These are phyloP conservation scores for Wickerhamiella galacta DNA, from an alignment of 805 yeast species.

Conservation along the genomic window DNA sequence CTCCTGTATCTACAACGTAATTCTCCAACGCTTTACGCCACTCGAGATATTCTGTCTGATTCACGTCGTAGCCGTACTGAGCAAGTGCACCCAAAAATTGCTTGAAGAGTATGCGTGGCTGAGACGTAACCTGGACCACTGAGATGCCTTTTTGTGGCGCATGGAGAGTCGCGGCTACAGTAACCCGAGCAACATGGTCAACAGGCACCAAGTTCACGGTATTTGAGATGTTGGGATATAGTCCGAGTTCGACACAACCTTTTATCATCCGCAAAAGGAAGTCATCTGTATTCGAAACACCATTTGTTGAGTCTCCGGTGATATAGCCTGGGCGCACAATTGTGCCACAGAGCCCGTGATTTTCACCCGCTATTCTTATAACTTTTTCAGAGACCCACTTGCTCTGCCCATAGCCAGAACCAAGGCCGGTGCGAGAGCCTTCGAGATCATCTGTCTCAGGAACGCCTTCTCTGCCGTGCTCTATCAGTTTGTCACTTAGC, in stretches of 20 bases:
- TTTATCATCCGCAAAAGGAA: conserved; percentile 86
- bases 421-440: conserved; percentile 70
- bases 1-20: conserved; percentile 59
- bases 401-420: conserved; percentile 92
- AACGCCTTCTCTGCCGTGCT: conserved; percentile 54
- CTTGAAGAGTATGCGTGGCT: conserved; percentile 74
- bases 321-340: conserved; percentile 94
- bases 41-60: conserved; percentile 44
- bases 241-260: conserved; percentile 81
- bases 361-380: conserved; percentile 70
- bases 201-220: conserved; percentile 94
- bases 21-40: conserved; percentile 71
- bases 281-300: conserved; percentile 92
- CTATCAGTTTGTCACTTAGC: conserved; percentile 51
- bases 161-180: conserved; percentile 64
- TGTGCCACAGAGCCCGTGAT: conserved; percentile 66
- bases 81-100: conserved; percentile 52
- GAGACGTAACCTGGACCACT: conserved; percentile 95
- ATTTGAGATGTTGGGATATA: conserved; percentile 71
- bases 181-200: conserved; percentile 90
- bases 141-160: conserved; percentile 43
- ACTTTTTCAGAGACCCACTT: conserved; percentile 95
- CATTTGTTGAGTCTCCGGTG: conserved; percentile 68
- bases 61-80: conserved; percentile 56
- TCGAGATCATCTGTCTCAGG: conserved; percentile 66